Evolutionary conservation across 495 filamentous ascomycete genomes (phyloP).

Genomic region (Viridothelium virens): DNA sequence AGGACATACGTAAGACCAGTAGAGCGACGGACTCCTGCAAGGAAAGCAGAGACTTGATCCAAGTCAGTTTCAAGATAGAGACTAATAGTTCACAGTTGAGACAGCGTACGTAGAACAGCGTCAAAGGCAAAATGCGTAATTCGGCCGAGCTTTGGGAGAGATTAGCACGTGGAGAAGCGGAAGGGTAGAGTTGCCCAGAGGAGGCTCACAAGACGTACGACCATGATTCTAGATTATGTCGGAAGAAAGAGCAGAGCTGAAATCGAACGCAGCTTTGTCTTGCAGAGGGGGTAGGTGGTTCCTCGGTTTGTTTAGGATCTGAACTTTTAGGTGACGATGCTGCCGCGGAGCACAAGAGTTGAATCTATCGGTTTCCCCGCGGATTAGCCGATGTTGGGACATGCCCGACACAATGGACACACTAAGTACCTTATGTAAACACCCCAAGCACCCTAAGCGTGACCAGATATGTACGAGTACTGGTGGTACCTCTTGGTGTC

Average conservation of each 20-base stretch:
- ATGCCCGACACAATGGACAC: too few relatives aligned
- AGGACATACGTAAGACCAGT: conserved; percentile 90
- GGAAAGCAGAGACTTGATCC: conserved; percentile 75
- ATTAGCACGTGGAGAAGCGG: conserved; percentile 11
- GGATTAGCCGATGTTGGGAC: background rate
- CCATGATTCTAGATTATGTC: conserved; percentile 20
- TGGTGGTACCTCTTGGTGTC: too few relatives aligned
- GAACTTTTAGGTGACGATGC: background rate
- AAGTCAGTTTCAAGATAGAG: background rate
- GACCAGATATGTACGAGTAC: too few relatives aligned
- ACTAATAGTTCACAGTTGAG: background rate
- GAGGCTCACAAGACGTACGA: conserved; percentile 28
- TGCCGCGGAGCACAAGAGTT: background rate
- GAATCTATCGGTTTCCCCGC: background rate
- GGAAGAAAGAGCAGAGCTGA: too few relatives aligned
- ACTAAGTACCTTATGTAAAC: too few relatives aligned
- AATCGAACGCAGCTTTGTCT: conserved; percentile 2
- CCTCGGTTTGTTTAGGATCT: background rate
- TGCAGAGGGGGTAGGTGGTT: background rate
- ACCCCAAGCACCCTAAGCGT: too few relatives aligned
- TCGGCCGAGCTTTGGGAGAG: conserved; percentile 66
- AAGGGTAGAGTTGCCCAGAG: conserved; percentile 10
- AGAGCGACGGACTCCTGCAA: conserved; percentile 91
- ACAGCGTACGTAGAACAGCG: conserved; percentile 72
- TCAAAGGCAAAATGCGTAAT: conserved; percentile 94